A percentile compares a stretch with the other conserved stretches of the same genome.
Evolutionary conservation across 139 green algal genomes (phyloP).

Genomic region (Micractinium conductrix): DNA sequence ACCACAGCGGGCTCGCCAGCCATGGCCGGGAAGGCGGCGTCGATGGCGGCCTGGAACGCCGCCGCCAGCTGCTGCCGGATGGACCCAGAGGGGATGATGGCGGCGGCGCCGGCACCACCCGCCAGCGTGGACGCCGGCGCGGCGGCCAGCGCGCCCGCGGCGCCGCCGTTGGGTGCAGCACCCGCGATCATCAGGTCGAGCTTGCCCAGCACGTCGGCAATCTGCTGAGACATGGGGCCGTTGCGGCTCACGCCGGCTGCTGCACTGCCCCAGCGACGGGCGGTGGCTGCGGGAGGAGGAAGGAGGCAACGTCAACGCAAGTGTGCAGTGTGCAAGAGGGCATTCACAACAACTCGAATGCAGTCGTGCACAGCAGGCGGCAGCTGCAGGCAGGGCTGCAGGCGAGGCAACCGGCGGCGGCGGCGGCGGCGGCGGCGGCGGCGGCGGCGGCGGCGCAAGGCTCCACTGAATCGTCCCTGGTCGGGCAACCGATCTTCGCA

Average conservation of each 20-base stretch:
- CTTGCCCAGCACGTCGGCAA: constrained; percentile 42
- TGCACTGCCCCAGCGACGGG: not conserved
- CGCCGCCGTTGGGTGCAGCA: not conserved
- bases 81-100: no score
- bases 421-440: not conserved
- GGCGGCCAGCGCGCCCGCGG: not conserved
- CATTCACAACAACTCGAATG: not conserved
- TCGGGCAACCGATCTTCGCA: not conserved
- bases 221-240: constrained; percentile 37
- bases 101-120: constrained; percentile 16
- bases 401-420: not conserved
- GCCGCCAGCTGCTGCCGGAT: constrained; percentile 62
- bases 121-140: not conserved
- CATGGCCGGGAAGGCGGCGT: constrained; percentile 70
- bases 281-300: not conserved
- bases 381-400: no score
- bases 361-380: not conserved
- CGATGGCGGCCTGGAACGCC: constrained; percentile 72
- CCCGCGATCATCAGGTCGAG: constrained; percentile 51
- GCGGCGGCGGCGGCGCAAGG: not conserved
- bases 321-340: not conserved
- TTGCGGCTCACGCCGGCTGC: no score
- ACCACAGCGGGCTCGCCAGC: constrained; percentile 59
- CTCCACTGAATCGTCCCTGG: no score
- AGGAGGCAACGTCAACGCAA: not conserved